phyloP scores from a whole-genome alignment of 352 stramenopile species.

The Phytophthora vignae region DNA sequence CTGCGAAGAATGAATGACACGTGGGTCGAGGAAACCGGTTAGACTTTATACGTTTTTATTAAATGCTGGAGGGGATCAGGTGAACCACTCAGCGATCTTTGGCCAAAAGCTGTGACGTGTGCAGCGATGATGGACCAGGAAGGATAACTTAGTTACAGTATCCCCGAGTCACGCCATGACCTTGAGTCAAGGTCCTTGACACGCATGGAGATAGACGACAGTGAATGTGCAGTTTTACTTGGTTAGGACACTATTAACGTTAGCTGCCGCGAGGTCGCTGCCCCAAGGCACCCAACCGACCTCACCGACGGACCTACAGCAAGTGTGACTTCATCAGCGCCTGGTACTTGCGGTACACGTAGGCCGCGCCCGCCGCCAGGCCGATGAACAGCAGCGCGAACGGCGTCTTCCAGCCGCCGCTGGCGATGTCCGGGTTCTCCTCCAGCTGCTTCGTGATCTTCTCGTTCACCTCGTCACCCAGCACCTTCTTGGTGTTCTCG shows the following conservation, averaged over 20 bases:
- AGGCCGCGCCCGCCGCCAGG: constrained; percentile 53
- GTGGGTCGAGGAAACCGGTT: constrained; percentile 16
- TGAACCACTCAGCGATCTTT: constrained; percentile 36
- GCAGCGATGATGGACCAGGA: neutral
- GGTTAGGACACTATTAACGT: constrained; percentile 28
- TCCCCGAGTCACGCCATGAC: neutral
- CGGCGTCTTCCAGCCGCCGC: constrained; percentile 79
- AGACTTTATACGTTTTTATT: constrained; percentile 1
- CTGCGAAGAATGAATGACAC: constrained; percentile 25
- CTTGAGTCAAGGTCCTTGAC: neutral
- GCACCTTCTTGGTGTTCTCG: constrained; percentile 63
- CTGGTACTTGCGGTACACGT: constrained; percentile 88
- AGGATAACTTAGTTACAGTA: too few relatives aligned
- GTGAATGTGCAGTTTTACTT: constrained; percentile 37
- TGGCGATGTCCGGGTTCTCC: constrained; percentile 67
- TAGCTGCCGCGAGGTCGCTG: constrained; percentile 13
- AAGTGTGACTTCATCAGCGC: constrained; percentile 89
- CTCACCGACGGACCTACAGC: constrained; percentile 55
- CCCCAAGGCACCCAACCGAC: constrained; percentile 3
- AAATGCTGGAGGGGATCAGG: constrained; percentile 20
- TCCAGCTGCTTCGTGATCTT: constrained; percentile 85
- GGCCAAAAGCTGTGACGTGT: constrained; percentile 9
- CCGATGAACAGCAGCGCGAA: constrained; percentile 77
- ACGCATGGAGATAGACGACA: constrained; percentile 12
- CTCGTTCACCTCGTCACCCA: constrained; percentile 69